Percentiles rank a stretch among this genome's conserved stretches.
Conservation (phyloP, 345 rosid genomes). For the Pseudoturritis turrita region DNA sequence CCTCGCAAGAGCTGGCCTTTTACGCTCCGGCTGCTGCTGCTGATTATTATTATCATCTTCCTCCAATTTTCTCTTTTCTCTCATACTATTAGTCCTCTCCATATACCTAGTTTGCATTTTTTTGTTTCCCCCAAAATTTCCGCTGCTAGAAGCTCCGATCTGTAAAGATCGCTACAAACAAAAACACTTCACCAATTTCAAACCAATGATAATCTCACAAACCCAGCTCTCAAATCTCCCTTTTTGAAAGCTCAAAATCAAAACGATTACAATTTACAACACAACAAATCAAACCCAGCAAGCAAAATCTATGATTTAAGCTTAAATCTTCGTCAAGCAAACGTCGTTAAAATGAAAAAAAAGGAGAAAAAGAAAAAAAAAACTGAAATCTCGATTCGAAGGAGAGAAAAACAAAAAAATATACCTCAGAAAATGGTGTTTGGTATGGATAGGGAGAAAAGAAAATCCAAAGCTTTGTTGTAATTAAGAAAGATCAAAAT, state of each 20-base stretch:
- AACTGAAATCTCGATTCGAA: slow-evolving; percentile 4
- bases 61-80: slow-evolving; percentile 77
- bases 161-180: slow-evolving; percentile 9
- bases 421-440: slow-evolving; percentile 19
- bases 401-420: background rate
- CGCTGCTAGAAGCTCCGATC: slow-evolving; percentile 17
- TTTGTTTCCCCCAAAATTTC: background rate
- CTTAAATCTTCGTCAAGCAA: background rate
- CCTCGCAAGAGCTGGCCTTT: slow-evolving; percentile 95
- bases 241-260: background rate
- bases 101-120: slow-evolving; percentile 73
- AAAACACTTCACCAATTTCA: background rate
- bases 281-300: background rate
- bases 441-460: slow-evolving; percentile 19
- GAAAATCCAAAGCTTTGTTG: background rate
- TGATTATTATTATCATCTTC: slow-evolving; percentile 30
- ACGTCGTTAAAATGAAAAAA: too few relatives aligned
- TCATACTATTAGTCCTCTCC: slow-evolving; percentile 77
- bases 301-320: background rate
- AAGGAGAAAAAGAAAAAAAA: too few relatives aligned
- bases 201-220: background rate
- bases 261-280: background rate
- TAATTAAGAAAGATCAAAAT: slow-evolving; percentile 1
- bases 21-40: slow-evolving; percentile 65
- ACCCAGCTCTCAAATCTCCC: background rate